A percentile compares a stretch with the other conserved stretches of the same genome.
phyloP scores from a whole-genome alignment of 148 eudicot species.

The Cornus controversa region DNA sequence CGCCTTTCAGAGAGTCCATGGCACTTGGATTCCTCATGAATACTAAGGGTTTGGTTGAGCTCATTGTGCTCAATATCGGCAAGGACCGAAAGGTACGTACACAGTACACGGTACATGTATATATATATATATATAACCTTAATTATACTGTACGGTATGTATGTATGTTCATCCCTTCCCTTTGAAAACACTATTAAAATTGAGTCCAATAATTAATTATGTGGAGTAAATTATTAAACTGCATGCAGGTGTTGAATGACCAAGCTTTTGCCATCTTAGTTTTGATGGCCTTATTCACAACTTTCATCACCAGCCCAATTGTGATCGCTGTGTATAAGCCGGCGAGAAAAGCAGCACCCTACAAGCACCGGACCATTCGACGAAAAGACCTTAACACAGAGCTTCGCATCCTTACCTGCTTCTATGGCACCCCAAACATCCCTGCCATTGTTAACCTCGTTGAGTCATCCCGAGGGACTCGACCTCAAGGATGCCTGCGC shows the following conservation, averaged over 20 bases:
- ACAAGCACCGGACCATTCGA: slow-evolving; percentile 54
- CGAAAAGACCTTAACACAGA: slow-evolving; percentile 45
- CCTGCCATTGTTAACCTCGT: slow-evolving; percentile 68
- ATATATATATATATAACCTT: no score
- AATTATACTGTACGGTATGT: no score
- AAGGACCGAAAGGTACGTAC: slow-evolving; percentile 68
- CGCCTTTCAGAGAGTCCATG: slow-evolving; percentile 57
- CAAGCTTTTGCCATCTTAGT: slow-evolving; percentile 87
- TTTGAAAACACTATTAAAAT: no score
- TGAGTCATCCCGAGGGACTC: slow-evolving; percentile 73
- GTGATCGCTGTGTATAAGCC: slow-evolving; percentile 74
- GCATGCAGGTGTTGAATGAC: slow-evolving; percentile 76
- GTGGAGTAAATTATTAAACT: no score
- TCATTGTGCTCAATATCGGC: slow-evolving; percentile 77
- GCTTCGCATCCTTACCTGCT: slow-evolving; percentile 65
- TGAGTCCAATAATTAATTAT: no score
- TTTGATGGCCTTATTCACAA: slow-evolving; percentile 77
- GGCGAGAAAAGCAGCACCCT: slow-evolving; percentile 37
- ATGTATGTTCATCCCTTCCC: background rate
- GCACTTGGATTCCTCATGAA: slow-evolving; percentile 76
- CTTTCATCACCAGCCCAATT: slow-evolving; percentile 72
- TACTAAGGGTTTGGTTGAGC: slow-evolving; percentile 81
- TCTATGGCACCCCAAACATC: slow-evolving; percentile 54
- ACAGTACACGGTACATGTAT: no score
- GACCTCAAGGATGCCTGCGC: slow-evolving; percentile 39